Base-by-base conservation (phyloP, 257 asterid genomes). In the Gentiana dahurica region DNA sequence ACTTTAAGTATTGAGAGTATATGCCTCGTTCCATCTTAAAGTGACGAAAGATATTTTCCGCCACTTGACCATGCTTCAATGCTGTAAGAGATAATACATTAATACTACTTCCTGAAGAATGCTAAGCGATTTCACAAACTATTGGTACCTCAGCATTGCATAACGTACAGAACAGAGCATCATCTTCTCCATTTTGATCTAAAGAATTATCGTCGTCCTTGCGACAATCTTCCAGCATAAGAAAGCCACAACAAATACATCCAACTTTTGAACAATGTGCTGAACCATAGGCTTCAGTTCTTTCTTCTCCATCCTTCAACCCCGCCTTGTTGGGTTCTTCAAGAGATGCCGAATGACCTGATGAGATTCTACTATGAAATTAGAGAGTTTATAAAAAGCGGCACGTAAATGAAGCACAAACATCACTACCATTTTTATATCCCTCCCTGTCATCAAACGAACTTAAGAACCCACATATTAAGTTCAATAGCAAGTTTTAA, bases 91-190 rank as follows among this genome's bases (percentile, higher is more conserved):
- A 41, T 41, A 2, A 41, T 41, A 41, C 6, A 2, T 5, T 41
- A 41, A 41, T 59, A 5, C 4, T n/a, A 7, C 13, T 48, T 53
- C 54, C 35, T 9, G 24, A 47, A 47, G 12, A 5, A 4, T 39
- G 4, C 6, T 39, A 7, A 3, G 8, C 50, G 24, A 35, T 39
- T 44, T 34, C 44, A 24, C 9, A 51, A 53, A 39, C 34, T 36
- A 15, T 45, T 49, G 54, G 60, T 82, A 87, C 98, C 98, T 91
- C 95, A 48, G 95, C 87, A 69, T 87, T 87, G 78, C 98, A 91
- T 82, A 91, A 63, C 11, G 95, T 87, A 86, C 98, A 91, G 75
- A 91, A 91, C 66, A 87, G 79, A 70, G 92, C 94, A 36, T 91
- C 96, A 68, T 90, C 98, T 55, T 90, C 96, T 6, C 74, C 85